Base-by-base conservation (phyloP, 345 rosid genomes). In the Orychophragmus violaceus region DNA sequence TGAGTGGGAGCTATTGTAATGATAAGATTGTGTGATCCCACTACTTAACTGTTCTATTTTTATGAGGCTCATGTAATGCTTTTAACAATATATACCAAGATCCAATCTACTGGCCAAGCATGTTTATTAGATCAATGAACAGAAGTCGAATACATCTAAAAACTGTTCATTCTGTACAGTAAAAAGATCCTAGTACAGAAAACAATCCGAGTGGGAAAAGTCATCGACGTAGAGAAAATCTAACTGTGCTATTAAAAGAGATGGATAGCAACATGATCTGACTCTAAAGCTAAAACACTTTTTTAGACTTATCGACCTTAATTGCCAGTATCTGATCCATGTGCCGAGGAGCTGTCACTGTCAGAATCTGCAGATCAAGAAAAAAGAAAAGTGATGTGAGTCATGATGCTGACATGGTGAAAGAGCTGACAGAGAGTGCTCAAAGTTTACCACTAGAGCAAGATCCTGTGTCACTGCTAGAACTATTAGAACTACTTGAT, bases 1-100 rank as follows among this genome's bases (percentile, higher is more conserved):
- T 21, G 89, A 77, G 44, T 89, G 96, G 96, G 96, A 86, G 73
- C 70, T 87, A 25, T 46, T 89, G 75, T 89, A 45, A 64, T 25
- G 53, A 44, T 56, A 16, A 59, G 46, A 60, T 41, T 21, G 6
- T 21, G 6, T 16, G 21, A 21, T 11, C 25, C 13, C 28, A 19
- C 32, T 13, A n/a, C 2, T 30, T 27, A 11, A 19, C 18, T 44
- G 35, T n/a, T 53, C 74, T 11, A 39, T 41, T 37, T 59, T 53
- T 35, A 66, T 37, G 61, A 58, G 36, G 50, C 54, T 56, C 64
- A 0, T 57, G 29, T 53, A 32, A 13, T 25, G 56, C 52, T 37
- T 46, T 63, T 28, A 62, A 44, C 21, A 42, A 32, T 57, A 59
- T 46, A 29, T 8, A 71, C 50, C 36, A 62, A 30, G 28, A 61